These are phyloP conservation scores for Stephania yunnanensis DNA, from an alignment of 164 flowering plant species.

Conservation along the genomic window DNA sequence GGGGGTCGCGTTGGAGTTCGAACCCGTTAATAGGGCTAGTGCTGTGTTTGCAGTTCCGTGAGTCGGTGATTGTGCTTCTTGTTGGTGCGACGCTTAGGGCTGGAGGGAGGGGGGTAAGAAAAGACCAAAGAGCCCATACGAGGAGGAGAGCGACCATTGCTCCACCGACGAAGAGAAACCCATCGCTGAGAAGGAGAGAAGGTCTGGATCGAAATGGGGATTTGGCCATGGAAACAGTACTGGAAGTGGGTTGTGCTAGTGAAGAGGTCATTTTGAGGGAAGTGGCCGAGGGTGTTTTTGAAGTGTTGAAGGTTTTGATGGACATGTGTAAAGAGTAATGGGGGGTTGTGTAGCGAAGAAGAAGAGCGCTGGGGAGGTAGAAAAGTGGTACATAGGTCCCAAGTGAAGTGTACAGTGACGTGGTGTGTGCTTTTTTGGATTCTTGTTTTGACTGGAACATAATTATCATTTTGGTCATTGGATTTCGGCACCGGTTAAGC, in stretches of 20 bases:
- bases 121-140: conserved; percentile 47
- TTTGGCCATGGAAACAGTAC: conserved; percentile 28
- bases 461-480: too few species aligned
- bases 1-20: conserved; percentile 13
- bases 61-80: conserved; percentile 6
- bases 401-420: too few species aligned
- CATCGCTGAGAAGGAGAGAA: conserved; percentile 28
- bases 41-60: neutral
- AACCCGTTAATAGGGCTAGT: neutral
- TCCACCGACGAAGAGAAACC: conserved; percentile 40
- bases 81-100: neutral
- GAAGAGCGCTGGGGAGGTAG: too few species aligned
- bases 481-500: too few species aligned
- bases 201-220: conserved; percentile 20
- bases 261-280: conserved; percentile 25
- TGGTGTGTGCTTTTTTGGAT: too few species aligned
- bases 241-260: conserved; percentile 11
- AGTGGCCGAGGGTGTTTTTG: conserved; percentile 1
- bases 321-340: neutral
- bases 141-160: conserved; percentile 42
- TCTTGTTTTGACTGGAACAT: too few species aligned
- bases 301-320: neutral
- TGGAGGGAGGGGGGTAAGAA: conserved; percentile 20
- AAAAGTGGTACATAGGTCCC: too few species aligned
- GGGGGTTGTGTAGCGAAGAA: conserved; percentile 3